A percentile compares a stretch with the other conserved stretches of the same genome.
phyloP scores from a whole-genome alignment of 2,329 filamentous ascomycete genomes.

The Colletotrichum lindemuthianum region DNA sequence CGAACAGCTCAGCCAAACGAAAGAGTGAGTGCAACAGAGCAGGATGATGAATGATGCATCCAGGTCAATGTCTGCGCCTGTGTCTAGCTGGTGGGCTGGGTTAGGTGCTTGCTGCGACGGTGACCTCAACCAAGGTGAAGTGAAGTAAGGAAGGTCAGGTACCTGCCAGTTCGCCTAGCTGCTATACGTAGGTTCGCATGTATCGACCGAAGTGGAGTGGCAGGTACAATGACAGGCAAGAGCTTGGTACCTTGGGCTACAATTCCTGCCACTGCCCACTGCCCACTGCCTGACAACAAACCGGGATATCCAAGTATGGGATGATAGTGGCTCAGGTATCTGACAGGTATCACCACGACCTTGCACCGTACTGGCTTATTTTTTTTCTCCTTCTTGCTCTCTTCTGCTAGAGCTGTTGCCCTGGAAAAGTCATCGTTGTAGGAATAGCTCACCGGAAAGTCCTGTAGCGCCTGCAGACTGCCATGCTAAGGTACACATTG shows the following conservation, averaged over 20 bases:
- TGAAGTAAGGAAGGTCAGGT: background rate
- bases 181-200: too few relatives aligned
- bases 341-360: slow-evolving; percentile 3
- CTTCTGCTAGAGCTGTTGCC: background rate
- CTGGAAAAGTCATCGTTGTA: too few relatives aligned
- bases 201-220: background rate
- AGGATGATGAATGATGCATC: slow-evolving; percentile 3
- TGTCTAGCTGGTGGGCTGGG: slow-evolving; percentile 17
- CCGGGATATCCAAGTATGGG: background rate
- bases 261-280: background rate
- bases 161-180: background rate
- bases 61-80: slow-evolving; percentile 2
- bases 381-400: background rate
- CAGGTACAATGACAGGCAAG: slow-evolving; percentile 17
- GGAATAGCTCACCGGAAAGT: too few relatives aligned
- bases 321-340: background rate
- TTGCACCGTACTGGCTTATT: background rate
- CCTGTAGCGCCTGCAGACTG: too few relatives aligned
- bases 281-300: background rate
- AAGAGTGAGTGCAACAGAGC: slow-evolving; percentile 4
- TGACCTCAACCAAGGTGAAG: too few relatives aligned
- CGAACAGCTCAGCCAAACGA: background rate
- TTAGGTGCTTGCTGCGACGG: too few relatives aligned
- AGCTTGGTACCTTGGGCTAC: slow-evolving; percentile 16
- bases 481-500: too few relatives aligned